phyloP scores from a whole-genome alignment of 2,329 filamentous ascomycete genomes.

The Paradendryphiella salina region DNA sequence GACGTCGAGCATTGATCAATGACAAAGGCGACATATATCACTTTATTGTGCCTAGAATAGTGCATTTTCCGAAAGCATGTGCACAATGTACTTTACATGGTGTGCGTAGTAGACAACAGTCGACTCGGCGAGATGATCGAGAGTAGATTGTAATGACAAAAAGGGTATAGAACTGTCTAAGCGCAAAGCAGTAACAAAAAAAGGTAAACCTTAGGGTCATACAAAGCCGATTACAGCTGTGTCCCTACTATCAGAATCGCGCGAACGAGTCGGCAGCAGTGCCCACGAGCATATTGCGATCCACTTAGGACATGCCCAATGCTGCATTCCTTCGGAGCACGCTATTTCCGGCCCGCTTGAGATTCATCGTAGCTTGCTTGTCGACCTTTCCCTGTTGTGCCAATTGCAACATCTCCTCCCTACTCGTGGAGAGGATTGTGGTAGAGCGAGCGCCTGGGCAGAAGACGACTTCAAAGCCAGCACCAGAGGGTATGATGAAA shows the following conservation, averaged over 20 bases:
- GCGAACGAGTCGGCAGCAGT: conserved; percentile 1
- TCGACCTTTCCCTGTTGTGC: conserved; percentile 38
- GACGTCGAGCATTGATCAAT: not conserved
- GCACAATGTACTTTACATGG: not conserved
- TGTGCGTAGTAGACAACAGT: not conserved
- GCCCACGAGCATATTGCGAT: conserved; percentile 16
- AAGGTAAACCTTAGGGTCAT: not conserved
- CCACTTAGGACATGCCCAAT: not conserved
- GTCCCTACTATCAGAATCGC: not conserved
- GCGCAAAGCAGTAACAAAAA: conserved; percentile 4
- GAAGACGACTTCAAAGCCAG: conserved; percentile 77
- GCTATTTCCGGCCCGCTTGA: conserved; percentile 20
- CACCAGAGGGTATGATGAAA: conserved; percentile 64
- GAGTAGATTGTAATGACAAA: not conserved
- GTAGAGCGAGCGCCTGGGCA: conserved; percentile 65
- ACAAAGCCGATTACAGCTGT: not conserved
- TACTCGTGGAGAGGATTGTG: conserved; percentile 51
- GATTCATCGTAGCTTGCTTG: conserved; percentile 28
- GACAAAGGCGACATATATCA: not conserved
- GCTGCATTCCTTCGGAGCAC: conserved; percentile 27
- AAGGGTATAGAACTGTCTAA: conserved; percentile 19
- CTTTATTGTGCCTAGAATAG: not conserved
- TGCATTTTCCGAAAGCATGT: not conserved
- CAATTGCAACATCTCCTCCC: conserved; percentile 41
- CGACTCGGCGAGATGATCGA: not conserved